Base-by-base conservation (phyloP, 2,329 filamentous ascomycete species). In the Cylindrodendrum hubeiense region DNA sequence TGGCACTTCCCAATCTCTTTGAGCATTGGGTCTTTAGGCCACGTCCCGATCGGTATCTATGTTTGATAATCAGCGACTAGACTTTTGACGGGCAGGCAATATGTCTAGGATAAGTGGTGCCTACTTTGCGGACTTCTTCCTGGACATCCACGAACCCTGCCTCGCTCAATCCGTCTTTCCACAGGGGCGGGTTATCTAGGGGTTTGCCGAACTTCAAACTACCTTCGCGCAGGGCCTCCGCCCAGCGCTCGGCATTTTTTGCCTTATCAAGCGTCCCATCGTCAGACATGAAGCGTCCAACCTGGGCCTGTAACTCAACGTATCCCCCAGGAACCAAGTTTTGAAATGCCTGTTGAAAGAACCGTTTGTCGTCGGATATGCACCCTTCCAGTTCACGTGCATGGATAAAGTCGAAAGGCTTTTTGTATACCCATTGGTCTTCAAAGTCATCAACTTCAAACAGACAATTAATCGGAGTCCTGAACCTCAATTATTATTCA, bases 1-100 rank as follows among this genome's bases (percentile, higher is more conserved):
- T 52, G 22, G n/a, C 28, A 46, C 33, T 37, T 52, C 37, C 52
- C 52, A 22, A 55, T 19, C 52, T 55, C 52, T 15, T 55, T 55
- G 37, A 55, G 52, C 17, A 9, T 28, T 28, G 39, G 52, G 19
- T 55, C 52, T 15, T 55, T 55, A 3, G 52, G 52, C 52, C 52
- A 55, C 17, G 37, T n/a, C 15, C 52, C 52, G 9, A 55, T 44
- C 34, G 52, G 52, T 5, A 55, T 24, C 49, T 52, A 24, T 9
- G 39, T 8, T 37, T 19, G 30, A 44, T 37, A 13, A 44, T 39
- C 15, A 39, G 34, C 15, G 34, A 15, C 34, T n/a, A 39, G 34
- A 5, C 34, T 39, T n/a, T 17, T 39, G 5, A 15, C 5, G 17
- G 8, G 34, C 28, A 30, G 28, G 28, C 12, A 9, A 30, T 9